Evolutionary conservation across 768 basidiomycete species (phyloP), one percentile per base, ranked within the genome.

Genomic region (Hericium erinaceus): DNA sequence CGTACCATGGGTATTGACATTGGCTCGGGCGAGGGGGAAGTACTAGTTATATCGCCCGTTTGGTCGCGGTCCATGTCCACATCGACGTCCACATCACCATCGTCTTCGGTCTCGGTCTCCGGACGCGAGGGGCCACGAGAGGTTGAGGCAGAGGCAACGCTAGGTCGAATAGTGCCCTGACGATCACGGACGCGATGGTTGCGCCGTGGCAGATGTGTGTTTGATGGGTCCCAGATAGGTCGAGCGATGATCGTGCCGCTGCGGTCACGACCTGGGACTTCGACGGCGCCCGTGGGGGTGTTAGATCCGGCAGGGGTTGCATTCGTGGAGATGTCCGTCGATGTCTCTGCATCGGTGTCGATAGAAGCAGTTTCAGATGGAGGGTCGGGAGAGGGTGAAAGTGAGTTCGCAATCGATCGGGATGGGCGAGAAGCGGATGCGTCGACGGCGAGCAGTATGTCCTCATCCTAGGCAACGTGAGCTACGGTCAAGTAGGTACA

Each of bases 51-150:
- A 46, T 64, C 56, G 13, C 65, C 64, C 4, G 55, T 60, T 48
- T 74, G 69, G 57, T 51, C 49, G 65, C 64, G 71, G 58, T 57
- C 63, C 39, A 58, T 59, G 55, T 83, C 69, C 54, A 66, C 70
- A 53, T 79, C 80, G 73, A 81, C 79, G 54, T 80, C 81, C 1
- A 75, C 77, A 54, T 89, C 87, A 24, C 77, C 84, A 49, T 88
- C 87, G 52, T 87, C 87, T 67, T 94, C 89, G 0, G 87, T 85
- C 70, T 91, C 89, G 0, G 87, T 85, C 57, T 87, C 85, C 0
- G 84, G 76, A 12, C 85, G 74, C 0, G 83, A 83, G n/a, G 75
- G 79, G 37, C 75, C 74, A 0, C 55, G 64, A 64, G 70, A 57
- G 55, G 64, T 37, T 53, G 55, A 51, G 53, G 63, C 48, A 62